Evolutionary conservation across 805 yeast genomes (phyloP).

Genomic region (Saturnispora ahearnii): DNA sequence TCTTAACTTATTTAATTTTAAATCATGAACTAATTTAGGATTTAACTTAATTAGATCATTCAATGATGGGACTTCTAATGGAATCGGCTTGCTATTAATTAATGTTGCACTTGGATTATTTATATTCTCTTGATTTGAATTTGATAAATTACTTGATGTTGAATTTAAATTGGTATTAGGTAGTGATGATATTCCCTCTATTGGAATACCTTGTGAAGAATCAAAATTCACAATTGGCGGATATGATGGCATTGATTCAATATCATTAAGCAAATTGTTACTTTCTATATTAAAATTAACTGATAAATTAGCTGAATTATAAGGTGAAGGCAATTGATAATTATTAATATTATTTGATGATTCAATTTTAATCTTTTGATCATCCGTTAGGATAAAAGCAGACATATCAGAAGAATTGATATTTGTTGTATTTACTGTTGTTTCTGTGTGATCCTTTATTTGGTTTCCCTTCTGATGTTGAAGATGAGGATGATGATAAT

Average conservation of each 20-base stretch:
- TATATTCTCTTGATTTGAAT: not conserved
- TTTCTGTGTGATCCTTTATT: not conserved
- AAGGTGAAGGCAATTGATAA: not conserved
- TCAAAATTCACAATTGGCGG: conserved; percentile 6
- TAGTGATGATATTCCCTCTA: not conserved
- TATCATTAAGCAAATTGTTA: not conserved
- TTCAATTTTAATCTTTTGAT: conserved; percentile 1
- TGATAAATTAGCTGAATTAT: not conserved
- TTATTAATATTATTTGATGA: not conserved
- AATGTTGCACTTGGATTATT: not conserved
- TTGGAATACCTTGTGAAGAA: not conserved
- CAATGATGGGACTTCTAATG: conserved; percentile 1
- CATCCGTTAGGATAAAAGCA: conserved; percentile 3
- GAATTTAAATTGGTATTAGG: not conserved
- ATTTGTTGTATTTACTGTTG: not conserved
- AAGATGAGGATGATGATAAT: not conserved
- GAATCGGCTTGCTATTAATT: not conserved
- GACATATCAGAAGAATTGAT: not conserved
- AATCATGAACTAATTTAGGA: conserved; percentile 4
- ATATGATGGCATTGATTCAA: conserved; percentile 8
- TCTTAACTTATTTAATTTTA: conserved; percentile 14
- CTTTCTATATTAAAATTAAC: not conserved
- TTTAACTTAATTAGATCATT: conserved; percentile 1
- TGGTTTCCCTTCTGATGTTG: not conserved
- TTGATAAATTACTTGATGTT: not conserved